A percentile compares a stretch with the other conserved stretches of the same genome.
phyloP scores from a whole-genome alignment of 2,329 filamentous ascomycete species.

The Aspergillus ruber region DNA sequence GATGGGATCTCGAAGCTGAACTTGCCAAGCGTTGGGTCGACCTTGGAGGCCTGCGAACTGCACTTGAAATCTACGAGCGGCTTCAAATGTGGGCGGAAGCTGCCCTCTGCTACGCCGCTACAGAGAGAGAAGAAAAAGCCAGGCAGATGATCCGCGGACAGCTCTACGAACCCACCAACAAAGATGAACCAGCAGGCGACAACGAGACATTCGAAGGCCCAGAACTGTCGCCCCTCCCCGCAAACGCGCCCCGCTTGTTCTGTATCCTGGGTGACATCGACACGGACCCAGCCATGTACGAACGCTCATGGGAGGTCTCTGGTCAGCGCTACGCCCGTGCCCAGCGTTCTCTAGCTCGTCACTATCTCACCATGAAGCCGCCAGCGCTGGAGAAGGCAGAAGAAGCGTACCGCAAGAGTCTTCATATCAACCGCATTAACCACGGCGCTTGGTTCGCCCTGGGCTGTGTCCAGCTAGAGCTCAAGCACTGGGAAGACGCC shows the following conservation, averaged over 20 bases:
- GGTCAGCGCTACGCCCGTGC: slow-evolving; percentile 74
- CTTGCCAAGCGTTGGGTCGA: slow-evolving; percentile 87
- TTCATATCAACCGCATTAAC: slow-evolving; percentile 73
- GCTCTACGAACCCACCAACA: slow-evolving; percentile 61
- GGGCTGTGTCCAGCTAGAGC: slow-evolving; percentile 77
- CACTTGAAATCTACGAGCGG: slow-evolving; percentile 91
- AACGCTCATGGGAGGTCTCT: slow-evolving; percentile 82
- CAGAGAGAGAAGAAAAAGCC: slow-evolving; percentile 77
- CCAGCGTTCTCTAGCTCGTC: slow-evolving; percentile 76
- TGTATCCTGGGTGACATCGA: slow-evolving; percentile 93
- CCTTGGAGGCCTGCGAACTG: slow-evolving; percentile 79
- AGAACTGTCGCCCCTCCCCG: slow-evolving; percentile 63
- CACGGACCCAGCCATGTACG: slow-evolving; percentile 65
- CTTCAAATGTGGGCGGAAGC: slow-evolving; percentile 92
- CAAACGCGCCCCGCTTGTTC: slow-evolving; percentile 79
- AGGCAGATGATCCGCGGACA: slow-evolving; percentile 68
- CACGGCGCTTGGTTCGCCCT: slow-evolving; percentile 82
- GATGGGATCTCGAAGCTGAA: slow-evolving; percentile 93
- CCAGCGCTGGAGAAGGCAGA: slow-evolving; percentile 61
- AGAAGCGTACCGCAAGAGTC: slow-evolving; percentile 70
- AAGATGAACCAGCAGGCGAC: slow-evolving; percentile 43
- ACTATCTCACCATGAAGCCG: slow-evolving; percentile 59
- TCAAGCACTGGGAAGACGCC: slow-evolving; percentile 69
- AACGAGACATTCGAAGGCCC: slow-evolving; percentile 57
- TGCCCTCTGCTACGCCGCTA: slow-evolving; percentile 76